phyloP scores from a whole-genome alignment of 2,329 filamentous ascomycete species.

The Laburnicola sp. region DNA sequence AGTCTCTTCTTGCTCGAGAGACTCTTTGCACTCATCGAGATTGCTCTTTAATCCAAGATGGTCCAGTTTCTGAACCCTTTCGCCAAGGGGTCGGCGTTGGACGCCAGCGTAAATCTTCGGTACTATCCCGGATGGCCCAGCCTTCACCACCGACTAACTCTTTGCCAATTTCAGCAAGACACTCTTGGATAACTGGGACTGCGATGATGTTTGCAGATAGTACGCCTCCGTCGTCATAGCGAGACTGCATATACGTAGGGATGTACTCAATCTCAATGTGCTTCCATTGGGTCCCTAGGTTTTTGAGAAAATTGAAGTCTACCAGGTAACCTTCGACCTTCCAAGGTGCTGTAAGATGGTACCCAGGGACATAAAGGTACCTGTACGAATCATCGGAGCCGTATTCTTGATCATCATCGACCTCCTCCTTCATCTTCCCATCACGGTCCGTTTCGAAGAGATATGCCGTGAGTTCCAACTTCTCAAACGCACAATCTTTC shows the following conservation, averaged over 20 bases:
- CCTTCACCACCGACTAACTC: conserved; percentile 1
- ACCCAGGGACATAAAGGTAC: conserved; percentile 2
- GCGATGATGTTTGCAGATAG: conserved; percentile 1
- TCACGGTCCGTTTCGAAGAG: conserved; percentile 1
- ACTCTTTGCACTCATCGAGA: not conserved
- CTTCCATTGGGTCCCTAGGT: conserved; percentile 1
- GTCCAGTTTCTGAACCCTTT: not conserved
- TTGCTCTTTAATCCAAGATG: not conserved
- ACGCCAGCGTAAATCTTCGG: not conserved
- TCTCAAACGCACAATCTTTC: conserved; percentile 1
- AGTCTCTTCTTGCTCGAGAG: not conserved
- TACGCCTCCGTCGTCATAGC: conserved; percentile 1
- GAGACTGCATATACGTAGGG: conserved; percentile 1
- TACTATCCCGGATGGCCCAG: not conserved
- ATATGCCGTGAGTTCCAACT: not conserved
- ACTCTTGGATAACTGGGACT: not conserved
- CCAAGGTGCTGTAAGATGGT: not conserved
- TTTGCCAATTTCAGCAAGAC: not conserved
- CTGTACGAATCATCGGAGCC: conserved; percentile 1
- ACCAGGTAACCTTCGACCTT: not conserved
- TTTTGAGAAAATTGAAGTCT: conserved; percentile 2
- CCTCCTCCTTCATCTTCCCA: not conserved
- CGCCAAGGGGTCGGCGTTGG: not conserved
- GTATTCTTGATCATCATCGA: not conserved
- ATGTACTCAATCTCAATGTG: conserved; percentile 5